These are phyloP conservation scores for Ophiostoma ips DNA, from an alignment of 2,329 filamentous ascomycete species.

Conservation along the genomic window DNA sequence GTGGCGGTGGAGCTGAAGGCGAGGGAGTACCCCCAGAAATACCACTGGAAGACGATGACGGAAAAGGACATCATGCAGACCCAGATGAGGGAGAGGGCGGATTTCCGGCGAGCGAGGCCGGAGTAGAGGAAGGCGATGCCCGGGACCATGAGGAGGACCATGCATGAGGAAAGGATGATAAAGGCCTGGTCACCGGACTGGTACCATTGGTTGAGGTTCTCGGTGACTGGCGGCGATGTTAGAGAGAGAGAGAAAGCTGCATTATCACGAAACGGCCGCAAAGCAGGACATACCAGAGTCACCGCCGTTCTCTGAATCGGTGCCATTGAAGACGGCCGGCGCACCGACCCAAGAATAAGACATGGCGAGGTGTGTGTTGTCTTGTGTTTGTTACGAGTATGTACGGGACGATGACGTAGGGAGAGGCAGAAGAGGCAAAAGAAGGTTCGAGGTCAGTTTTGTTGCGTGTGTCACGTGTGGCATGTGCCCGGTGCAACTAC, in stretches of 20 bases:
- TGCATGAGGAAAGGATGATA: slow-evolving; percentile 77
- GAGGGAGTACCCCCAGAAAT: slow-evolving; percentile 97
- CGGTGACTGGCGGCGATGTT: slow-evolving; percentile 57
- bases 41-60: slow-evolving; percentile 95
- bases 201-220: slow-evolving; percentile 95
- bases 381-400: background rate
- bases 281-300: slow-evolving; percentile 55
- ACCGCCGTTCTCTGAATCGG: slow-evolving; percentile 51
- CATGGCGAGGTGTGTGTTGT: slow-evolving; percentile 28
- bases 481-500: too few species aligned
- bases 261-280: too few species aligned
- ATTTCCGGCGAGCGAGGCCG: slow-evolving; percentile 92
- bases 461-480: background rate
- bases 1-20: slow-evolving; percentile 72
- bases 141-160: slow-evolving; percentile 94
- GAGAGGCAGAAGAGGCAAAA: background rate
- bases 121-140: slow-evolving; percentile 97
- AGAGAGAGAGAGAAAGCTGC: too few species aligned
- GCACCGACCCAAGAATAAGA: slow-evolving; percentile 46
- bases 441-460: too few species aligned
- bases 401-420: background rate
- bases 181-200: slow-evolving; percentile 83
- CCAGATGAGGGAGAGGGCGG: slow-evolving; percentile 93
- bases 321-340: slow-evolving; percentile 49
- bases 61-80: slow-evolving; percentile 89